A percentile compares a stretch with the other conserved stretches of the same genome.
Evolutionary conservation across 179 eudicot genomes (phyloP).

Genomic region (Amaranthus tricolor): DNA sequence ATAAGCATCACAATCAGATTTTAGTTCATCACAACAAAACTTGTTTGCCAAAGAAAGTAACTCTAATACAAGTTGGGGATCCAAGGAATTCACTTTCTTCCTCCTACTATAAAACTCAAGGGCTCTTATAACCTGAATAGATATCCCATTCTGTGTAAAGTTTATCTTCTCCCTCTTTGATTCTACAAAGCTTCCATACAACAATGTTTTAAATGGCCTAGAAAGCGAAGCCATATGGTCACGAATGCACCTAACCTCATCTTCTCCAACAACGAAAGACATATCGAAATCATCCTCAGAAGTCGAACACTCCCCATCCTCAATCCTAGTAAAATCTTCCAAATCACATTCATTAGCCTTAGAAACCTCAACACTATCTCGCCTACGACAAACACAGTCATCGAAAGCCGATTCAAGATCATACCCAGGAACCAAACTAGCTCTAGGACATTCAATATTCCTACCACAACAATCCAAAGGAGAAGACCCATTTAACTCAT

Average conservation of each 20-base stretch:
- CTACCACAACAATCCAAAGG: slow-evolving; percentile 66
- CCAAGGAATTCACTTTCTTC: slow-evolving; percentile 48
- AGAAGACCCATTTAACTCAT: slow-evolving; percentile 61
- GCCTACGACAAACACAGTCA: slow-evolving; percentile 30
- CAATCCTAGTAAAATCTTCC: slow-evolving; percentile 30
- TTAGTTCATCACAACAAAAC: slow-evolving; percentile 78
- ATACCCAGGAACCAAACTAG: slow-evolving; percentile 50
- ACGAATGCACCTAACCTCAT: slow-evolving; percentile 59
- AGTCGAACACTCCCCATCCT: slow-evolving; percentile 49
- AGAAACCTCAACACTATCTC: background rate
- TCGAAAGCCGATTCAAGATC: slow-evolving; percentile 59
- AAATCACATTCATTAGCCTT: slow-evolving; percentile 28
- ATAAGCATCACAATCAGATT: slow-evolving; percentile 68
- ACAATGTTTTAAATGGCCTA: slow-evolving; percentile 59
- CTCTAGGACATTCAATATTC: slow-evolving; percentile 65
- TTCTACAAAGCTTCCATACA: slow-evolving; percentile 64
- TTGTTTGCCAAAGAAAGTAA: slow-evolving; percentile 62
- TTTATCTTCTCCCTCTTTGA: slow-evolving; percentile 61
- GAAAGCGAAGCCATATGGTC: slow-evolving; percentile 58
- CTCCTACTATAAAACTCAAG: slow-evolving; percentile 69
- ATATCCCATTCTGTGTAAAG: slow-evolving; percentile 59
- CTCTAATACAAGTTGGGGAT: slow-evolving; percentile 58
- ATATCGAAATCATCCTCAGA: slow-evolving; percentile 51
- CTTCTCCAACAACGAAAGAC: slow-evolving; percentile 59
- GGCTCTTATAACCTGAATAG: slow-evolving; percentile 60